These are phyloP conservation scores for Lathyrus oleraceus DNA, from an alignment of 306 rosid species.

Conservation along the genomic window DNA sequence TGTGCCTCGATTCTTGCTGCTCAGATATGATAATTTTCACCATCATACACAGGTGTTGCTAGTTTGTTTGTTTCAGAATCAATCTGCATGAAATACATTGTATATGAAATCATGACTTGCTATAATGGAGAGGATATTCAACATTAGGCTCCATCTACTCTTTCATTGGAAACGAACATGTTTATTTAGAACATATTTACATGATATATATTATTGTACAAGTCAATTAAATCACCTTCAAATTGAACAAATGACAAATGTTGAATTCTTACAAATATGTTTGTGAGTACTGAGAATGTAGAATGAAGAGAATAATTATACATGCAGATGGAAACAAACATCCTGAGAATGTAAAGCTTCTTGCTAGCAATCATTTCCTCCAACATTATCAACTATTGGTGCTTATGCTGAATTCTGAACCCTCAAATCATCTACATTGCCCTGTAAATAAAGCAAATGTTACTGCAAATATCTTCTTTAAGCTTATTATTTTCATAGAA, in stretches of 20 bases:
- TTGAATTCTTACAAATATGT: not conserved
- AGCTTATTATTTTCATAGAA: not conserved
- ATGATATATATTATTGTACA: not conserved
- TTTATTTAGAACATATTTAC: not conserved
- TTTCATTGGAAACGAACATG: not conserved
- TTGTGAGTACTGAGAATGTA: not conserved
- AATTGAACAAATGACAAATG: not conserved
- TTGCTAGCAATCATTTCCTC: not conserved
- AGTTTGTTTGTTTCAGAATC: too few relatives aligned
- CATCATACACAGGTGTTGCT: too few relatives aligned
- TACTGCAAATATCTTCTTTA: not conserved
- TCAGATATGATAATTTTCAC: too few relatives aligned
- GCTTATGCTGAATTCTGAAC: not conserved
- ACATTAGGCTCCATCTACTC: not conserved
- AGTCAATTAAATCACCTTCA: not conserved
- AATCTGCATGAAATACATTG: too few relatives aligned
- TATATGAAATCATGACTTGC: not conserved
- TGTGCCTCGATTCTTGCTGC: too few relatives aligned
- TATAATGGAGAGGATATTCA: not conserved
- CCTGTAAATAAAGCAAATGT: constrained; percentile 9
- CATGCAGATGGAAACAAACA: not conserved
- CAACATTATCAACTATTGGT: not conserved
- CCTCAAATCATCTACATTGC: not conserved
- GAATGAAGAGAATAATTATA: not conserved
- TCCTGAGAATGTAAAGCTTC: not conserved